Conservation (phyloP, 2,329 filamentous ascomycete genomes). For the Septoria linicola region DNA sequence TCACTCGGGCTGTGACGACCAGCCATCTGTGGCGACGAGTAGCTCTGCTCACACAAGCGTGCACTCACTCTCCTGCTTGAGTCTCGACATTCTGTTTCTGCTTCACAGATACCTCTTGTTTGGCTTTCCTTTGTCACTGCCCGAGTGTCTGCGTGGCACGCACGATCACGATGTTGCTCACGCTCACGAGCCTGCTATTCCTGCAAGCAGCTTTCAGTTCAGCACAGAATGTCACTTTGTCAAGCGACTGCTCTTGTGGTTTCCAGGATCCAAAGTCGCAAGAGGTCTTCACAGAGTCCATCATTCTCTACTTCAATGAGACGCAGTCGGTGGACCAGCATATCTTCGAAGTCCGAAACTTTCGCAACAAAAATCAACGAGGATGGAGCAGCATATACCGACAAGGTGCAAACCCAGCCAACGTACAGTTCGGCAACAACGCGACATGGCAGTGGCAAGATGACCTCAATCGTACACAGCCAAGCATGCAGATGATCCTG, state of each 20-base stretch:
- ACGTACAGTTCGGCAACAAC: constrained; percentile 40
- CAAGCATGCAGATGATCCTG: constrained; percentile 27
- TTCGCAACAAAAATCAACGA: constrained; percentile 47
- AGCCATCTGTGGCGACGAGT: neutral
- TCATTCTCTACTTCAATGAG: constrained; percentile 55
- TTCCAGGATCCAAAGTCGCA: constrained; percentile 44
- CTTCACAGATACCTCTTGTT: neutral
- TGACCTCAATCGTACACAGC: constrained; percentile 20
- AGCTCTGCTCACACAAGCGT: neutral
- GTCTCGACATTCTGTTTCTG: neutral
- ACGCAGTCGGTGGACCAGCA: constrained; percentile 38
- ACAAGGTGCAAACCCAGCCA: constrained; percentile 44
- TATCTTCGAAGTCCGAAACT: constrained; percentile 44
- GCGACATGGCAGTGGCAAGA: constrained; percentile 26
- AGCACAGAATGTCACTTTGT: constrained; percentile 20
- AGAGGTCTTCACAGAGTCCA: constrained; percentile 48
- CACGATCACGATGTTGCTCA: constrained; percentile 16
- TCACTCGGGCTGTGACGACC: too few species aligned
- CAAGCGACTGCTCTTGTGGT: constrained; percentile 46
- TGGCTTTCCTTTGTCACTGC: neutral
- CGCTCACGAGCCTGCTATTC: constrained; percentile 8
- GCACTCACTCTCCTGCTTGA: neutral
- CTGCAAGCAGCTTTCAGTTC: constrained; percentile 13
- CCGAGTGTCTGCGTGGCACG: neutral
- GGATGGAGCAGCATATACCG: constrained; percentile 49